Base-by-base conservation (phyloP, 352 stramenopile species). In the Globisporangium apiculatum region DNA sequence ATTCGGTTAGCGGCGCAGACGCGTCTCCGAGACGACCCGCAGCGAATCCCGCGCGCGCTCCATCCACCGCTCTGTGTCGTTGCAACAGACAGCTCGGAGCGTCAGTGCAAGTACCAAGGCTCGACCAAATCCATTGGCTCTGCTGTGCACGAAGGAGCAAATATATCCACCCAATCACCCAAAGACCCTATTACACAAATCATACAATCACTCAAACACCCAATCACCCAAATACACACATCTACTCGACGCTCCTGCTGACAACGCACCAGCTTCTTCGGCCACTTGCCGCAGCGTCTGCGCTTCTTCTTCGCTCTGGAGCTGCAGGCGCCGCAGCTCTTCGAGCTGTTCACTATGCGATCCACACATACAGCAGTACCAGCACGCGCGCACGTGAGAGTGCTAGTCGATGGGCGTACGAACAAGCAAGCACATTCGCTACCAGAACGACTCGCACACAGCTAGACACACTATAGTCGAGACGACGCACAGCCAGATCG, bases 261-360 rank as follows among this genome's bases (percentile, higher is more conserved):
- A 7, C 3, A 18, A 37, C 61, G 41, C 52, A 91, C 79, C 79
- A 71, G 79, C 84, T 82, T 94, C 84, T 41, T 89, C 82, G 3
- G 80, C 82, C 1, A 89, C 82, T 67, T 94, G 82, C 55, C 77
- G 80, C 59, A 94, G 68, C 15, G 80, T 92, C 57, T 91, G 80
- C 2, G 82, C 82, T 64, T 94, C 84, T 61, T 94, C 82, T 42
- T 94, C 84, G 42, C 84, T 91, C 60, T 91, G 68, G 48, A 94
- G 80, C 66, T 94, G 84, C 57, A 94, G 68, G 47, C 69, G 74
- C 24, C 76, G 78, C 45, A 94, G 58, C 57, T 91, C 81, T 57
- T 92, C 84, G 42, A 91, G 72, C 60, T 94, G 84, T 37, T 92
- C 79, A 35, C 82, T 90, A 31, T 6, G 36, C 37, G 9, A 8